Evolutionary conservation across 2,329 filamentous ascomycete species (phyloP).

Genomic region (Fusarium burgessii): DNA sequence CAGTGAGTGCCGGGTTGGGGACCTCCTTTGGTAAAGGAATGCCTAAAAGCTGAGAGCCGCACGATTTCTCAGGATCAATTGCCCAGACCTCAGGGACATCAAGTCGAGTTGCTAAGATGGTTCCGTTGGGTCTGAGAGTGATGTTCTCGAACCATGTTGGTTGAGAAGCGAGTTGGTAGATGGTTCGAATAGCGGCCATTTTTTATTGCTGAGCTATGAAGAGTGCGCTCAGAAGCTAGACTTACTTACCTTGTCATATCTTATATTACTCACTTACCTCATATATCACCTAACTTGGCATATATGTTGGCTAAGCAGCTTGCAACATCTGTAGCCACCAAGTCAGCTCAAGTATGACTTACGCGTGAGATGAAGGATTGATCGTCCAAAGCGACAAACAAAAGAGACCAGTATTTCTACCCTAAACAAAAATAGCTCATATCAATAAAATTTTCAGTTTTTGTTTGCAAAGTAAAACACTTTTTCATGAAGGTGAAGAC

Average conservation of each 20-base stretch:
- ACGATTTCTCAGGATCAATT: conserved; percentile 24
- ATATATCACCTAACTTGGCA: too few relatives aligned
- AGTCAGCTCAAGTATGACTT: not conserved
- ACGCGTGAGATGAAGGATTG: not conserved
- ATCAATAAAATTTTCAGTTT: not conserved
- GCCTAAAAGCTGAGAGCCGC: conserved; percentile 19
- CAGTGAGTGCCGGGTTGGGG: conserved; percentile 25
- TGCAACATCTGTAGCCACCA: not conserved
- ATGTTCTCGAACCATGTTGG: conserved; percentile 44
- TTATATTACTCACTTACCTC: not conserved
- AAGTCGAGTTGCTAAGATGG: conserved; percentile 34
- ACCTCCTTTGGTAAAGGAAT: conserved; percentile 15
- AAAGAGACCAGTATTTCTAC: too few relatives aligned
- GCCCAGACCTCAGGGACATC: conserved; percentile 39
- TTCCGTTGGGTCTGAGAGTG: conserved; percentile 57
- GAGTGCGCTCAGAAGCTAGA: not conserved
- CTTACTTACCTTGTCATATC: not conserved
- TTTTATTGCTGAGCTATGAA: not conserved
- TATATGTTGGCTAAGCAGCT: not conserved
- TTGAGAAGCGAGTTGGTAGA: conserved; percentile 34
- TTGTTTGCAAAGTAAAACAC: not conserved
- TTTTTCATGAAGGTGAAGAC: too few relatives aligned
- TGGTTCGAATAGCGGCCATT: conserved; percentile 21
- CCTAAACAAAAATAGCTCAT: not conserved
- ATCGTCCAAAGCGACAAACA: too few relatives aligned